Conservation (phyloP, 2,329 filamentous ascomycete species). For the Colletotrichum orbiculare region DNA sequence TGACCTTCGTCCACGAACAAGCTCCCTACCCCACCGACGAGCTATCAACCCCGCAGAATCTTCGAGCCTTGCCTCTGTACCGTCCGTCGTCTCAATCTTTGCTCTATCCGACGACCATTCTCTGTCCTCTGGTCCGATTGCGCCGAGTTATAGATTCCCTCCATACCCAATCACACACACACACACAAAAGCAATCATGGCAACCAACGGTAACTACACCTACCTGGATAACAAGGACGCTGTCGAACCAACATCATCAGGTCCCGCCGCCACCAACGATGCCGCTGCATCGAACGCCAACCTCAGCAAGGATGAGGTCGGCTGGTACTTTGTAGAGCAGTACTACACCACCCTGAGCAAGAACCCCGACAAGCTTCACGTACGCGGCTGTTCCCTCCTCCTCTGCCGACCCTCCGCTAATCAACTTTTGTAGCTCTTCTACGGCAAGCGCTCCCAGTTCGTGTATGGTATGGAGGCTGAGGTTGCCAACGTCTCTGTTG, state of each 20-base stretch:
- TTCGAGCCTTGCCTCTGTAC: slow-evolving; percentile 27
- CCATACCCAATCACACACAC: slow-evolving; percentile 3
- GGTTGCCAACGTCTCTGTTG: slow-evolving; percentile 85
- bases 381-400: slow-evolving; percentile 51
- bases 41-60: slow-evolving; percentile 30
- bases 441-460: slow-evolving; percentile 95
- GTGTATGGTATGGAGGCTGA: slow-evolving; percentile 93
- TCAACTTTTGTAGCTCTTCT: slow-evolving; percentile 76
- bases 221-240: slow-evolving; percentile 54
- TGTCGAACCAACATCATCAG: slow-evolving; percentile 51
- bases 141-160: slow-evolving; percentile 26
- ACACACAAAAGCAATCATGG: slow-evolving; percentile 53
- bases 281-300: slow-evolving; percentile 54
- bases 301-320: slow-evolving; percentile 89
- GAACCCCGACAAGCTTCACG: slow-evolving; percentile 90
- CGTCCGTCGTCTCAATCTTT: slow-evolving; percentile 4
- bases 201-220: slow-evolving; percentile 66
- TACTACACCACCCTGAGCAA: slow-evolving; percentile 99
- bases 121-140: slow-evolving; percentile 27
- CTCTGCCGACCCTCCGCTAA: slow-evolving; percentile 4
- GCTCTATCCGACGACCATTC: slow-evolving; percentile 8
- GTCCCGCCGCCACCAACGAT: slow-evolving; percentile 49
- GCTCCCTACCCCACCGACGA: slow-evolving; percentile 15
- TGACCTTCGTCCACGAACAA: slow-evolving; percentile 12
- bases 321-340: slow-evolving; percentile 99